These are phyloP conservation scores for Cadophora sp. DNA, from an alignment of 2,329 filamentous ascomycete species.

Conservation along the genomic window DNA sequence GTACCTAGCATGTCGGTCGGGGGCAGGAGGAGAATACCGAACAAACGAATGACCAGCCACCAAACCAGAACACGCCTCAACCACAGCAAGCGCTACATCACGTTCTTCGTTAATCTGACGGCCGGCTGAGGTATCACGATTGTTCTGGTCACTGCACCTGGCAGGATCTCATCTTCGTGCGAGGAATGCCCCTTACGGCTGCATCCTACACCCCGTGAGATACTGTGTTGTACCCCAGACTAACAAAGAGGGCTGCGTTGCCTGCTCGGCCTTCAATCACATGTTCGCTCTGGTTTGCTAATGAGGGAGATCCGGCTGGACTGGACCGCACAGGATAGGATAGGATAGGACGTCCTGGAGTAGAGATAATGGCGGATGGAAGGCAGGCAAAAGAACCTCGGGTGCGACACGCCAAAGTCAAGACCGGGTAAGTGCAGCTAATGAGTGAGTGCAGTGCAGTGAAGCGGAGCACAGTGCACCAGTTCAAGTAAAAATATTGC, in stretches of 20 bases:
- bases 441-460: neutral
- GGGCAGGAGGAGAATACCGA: neutral
- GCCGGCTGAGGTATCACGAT: neutral
- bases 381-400: slow-evolving; percentile 6
- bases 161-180: neutral
- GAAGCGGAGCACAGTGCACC: neutral
- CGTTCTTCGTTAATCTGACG: neutral
- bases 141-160: neutral
- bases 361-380: neutral
- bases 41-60: neutral
- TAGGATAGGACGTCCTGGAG: neutral
- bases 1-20: slow-evolving; percentile 8
- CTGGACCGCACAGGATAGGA: neutral
- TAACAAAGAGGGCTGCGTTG: neutral
- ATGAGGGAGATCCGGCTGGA: neutral
- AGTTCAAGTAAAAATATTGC: neutral
- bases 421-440: slow-evolving; percentile 21
- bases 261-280: neutral
- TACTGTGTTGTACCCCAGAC: too few relatives aligned
- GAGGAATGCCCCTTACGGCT: neutral
- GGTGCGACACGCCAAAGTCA: slow-evolving; percentile 21
- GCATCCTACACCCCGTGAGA: neutral
- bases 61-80: neutral
- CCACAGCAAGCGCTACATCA: neutral
- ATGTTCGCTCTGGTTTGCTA: neutral